phyloP scores from a whole-genome alignment of 768 basidiomycete species.

The Amyloporia xantha region DNA sequence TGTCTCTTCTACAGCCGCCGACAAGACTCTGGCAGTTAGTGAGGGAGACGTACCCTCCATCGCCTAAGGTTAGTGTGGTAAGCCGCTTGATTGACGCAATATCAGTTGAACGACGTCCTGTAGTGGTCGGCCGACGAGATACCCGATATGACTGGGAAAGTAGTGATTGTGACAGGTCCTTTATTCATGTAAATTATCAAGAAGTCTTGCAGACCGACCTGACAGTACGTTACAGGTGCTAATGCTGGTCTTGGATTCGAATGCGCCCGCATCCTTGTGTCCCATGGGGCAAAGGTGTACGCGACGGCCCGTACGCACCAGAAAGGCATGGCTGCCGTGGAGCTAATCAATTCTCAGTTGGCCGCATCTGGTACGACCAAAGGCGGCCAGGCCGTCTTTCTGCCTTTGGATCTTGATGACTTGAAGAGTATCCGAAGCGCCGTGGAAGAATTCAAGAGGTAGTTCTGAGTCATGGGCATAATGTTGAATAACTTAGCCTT shows the following conservation, averaged over 20 bases:
- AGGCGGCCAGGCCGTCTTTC: neutral
- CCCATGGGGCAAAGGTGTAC: neutral
- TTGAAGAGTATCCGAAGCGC: neutral
- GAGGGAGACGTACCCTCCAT: neutral
- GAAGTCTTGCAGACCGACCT: neutral
- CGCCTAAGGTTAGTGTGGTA: neutral
- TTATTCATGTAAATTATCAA: neutral
- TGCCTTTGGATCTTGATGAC: neutral
- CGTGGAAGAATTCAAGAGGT: neutral
- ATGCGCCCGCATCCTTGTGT: neutral
- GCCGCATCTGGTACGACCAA: neutral
- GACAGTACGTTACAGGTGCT: neutral
- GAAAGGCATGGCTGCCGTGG: neutral
- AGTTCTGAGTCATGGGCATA: neutral
- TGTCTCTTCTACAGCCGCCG: neutral
- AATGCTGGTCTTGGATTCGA: neutral
- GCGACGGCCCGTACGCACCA: neutral
- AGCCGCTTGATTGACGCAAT: neutral
- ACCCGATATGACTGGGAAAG: neutral
- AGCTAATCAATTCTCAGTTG: neutral
- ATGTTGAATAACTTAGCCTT: neutral
- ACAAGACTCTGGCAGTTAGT: neutral
- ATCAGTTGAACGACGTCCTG: neutral
- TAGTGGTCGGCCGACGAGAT: constrained; percentile 1
- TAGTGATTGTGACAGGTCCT: neutral